Evolutionary conservation across 2,329 filamentous ascomycete genomes (phyloP).

Genomic region (Coniochaeta sp.): DNA sequence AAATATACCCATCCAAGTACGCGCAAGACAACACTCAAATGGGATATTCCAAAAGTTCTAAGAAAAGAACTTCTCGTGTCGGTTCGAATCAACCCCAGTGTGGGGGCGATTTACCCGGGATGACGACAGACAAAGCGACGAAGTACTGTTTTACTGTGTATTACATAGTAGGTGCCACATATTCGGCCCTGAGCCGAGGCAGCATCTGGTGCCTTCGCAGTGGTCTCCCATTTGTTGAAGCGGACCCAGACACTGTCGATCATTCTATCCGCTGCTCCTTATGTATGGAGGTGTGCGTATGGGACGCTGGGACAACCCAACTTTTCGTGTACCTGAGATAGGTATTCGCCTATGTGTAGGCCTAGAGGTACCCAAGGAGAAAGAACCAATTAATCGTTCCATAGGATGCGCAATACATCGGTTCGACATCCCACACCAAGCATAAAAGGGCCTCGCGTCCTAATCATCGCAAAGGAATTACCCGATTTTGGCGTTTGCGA

Average conservation of each 20-base stretch:
- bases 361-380: background rate
- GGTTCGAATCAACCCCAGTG: background rate
- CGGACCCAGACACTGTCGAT: background rate
- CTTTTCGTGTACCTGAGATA: too few species aligned
- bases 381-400: background rate
- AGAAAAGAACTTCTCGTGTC: background rate
- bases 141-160: background rate
- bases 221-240: background rate
- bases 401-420: too few species aligned
- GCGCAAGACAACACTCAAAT: background rate
- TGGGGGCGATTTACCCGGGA: background rate
- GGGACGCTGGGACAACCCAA: too few species aligned
- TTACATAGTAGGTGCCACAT: background rate
- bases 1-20: too few species aligned
- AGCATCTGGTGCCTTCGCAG: background rate
- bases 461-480: background rate
- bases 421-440: background rate
- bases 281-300: too few species aligned
- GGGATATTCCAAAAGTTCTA: background rate
- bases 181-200: background rate
- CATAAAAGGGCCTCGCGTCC: background rate
- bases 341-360: too few species aligned
- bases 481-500: background rate
- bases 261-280: background rate
- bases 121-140: background rate